These are phyloP conservation scores for Excoecaria agallocha DNA, from an alignment of 345 rosid species.

Conservation along the genomic window DNA sequence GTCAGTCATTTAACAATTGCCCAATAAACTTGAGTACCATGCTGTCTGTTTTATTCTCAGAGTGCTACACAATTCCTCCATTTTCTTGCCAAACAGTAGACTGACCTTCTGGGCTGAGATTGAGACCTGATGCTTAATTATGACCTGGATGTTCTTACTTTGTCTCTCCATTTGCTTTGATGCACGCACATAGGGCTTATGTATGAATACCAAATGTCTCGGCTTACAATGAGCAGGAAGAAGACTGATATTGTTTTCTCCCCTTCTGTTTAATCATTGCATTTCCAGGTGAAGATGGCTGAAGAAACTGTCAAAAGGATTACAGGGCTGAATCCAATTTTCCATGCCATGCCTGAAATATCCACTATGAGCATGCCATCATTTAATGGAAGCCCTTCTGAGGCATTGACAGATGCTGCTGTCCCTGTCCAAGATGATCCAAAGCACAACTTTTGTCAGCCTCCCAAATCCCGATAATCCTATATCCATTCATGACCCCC, in stretches of 20 bases:
- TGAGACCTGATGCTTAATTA: background rate
- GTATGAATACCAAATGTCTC: background rate
- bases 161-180: background rate
- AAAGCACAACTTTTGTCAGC: slow-evolving; percentile 34
- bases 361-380: slow-evolving; percentile 43
- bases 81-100: background rate
- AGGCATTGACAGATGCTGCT: slow-evolving; percentile 50
- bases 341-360: slow-evolving; percentile 46
- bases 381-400: slow-evolving; percentile 48
- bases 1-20: slow-evolving; percentile 12
- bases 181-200: too few relatives aligned
- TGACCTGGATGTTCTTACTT: background rate
- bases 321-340: slow-evolving; percentile 22
- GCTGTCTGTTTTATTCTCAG: background rate
- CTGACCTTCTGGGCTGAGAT: background rate
- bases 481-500: slow-evolving; percentile 26
- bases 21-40: background rate
- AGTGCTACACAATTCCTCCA: background rate
- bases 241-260: background rate
- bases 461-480: slow-evolving; percentile 34
- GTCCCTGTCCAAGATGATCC: slow-evolving; percentile 52
- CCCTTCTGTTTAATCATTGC: background rate
- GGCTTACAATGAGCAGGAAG: background rate
- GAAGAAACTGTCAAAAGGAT: slow-evolving; percentile 30
- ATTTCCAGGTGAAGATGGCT: slow-evolving; percentile 33